Evolutionary conservation across 768 basidiomycete genomes (phyloP).

Genomic region (Hygrophorus russula): DNA sequence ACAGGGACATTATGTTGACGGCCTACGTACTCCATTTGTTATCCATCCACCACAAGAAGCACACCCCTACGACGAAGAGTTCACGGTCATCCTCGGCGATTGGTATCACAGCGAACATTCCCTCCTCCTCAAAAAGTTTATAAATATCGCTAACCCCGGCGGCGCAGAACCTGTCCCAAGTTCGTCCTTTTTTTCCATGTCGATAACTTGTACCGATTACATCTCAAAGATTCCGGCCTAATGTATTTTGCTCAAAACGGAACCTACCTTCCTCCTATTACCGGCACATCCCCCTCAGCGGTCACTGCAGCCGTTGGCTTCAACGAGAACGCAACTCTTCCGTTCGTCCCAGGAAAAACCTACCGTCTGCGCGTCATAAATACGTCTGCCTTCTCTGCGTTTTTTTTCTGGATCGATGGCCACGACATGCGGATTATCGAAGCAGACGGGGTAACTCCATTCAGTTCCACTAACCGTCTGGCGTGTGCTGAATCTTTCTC

Average conservation of each 20-base stretch:
- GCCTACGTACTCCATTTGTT: slow-evolving; percentile 78
- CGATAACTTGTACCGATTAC: background rate
- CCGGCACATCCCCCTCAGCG: slow-evolving; percentile 36
- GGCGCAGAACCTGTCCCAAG: slow-evolving; percentile 88
- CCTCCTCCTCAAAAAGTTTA: slow-evolving; percentile 50
- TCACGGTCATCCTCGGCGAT: slow-evolving; percentile 75
- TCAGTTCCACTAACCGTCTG: background rate
- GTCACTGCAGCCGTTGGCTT: slow-evolving; percentile 58
- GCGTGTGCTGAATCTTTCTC: background rate
- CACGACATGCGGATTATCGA: slow-evolving; percentile 81
- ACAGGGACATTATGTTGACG: slow-evolving; percentile 87
- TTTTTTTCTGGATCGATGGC: slow-evolving; percentile 86
- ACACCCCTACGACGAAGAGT: slow-evolving; percentile 82
- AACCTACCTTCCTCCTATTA: slow-evolving; percentile 52
- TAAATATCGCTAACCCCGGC: slow-evolving; percentile 64
- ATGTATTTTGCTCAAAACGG: slow-evolving; percentile 78
- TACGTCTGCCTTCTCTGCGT: slow-evolving; percentile 59
- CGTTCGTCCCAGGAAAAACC: slow-evolving; percentile 79
- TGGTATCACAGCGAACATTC: slow-evolving; percentile 85
- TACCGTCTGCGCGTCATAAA: slow-evolving; percentile 87
- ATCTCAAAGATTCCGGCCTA: slow-evolving; percentile 51
- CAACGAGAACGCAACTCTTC: slow-evolving; percentile 78
- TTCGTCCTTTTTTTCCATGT: slow-evolving; percentile 16
- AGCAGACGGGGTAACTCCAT: slow-evolving; percentile 57
- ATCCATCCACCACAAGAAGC: slow-evolving; percentile 59